phyloP scores from a whole-genome alignment of 768 basidiomycete species.

The Mycena latifolia region DNA sequence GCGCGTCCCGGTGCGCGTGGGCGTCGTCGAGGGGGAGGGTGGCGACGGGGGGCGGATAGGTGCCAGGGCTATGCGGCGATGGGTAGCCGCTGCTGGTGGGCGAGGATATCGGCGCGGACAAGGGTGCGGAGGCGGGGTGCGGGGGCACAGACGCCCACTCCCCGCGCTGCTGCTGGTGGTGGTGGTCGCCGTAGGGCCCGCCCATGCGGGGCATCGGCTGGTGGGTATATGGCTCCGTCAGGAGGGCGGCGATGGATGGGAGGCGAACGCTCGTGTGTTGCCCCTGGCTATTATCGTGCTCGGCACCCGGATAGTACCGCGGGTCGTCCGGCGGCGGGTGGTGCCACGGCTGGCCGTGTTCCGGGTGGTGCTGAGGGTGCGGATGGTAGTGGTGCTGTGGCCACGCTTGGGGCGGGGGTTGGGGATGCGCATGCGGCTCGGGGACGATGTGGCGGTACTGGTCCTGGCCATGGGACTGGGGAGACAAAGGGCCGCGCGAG shows the following conservation, averaged over 20 bases:
- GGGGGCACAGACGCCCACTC: too few species aligned
- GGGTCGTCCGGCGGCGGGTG: background rate
- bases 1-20: slow-evolving; percentile 23
- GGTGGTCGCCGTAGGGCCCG: background rate
- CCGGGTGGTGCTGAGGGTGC: background rate
- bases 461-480: too few species aligned
- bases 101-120: too few species aligned
- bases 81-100: slow-evolving; percentile 9
- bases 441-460: slow-evolving; percentile 22
- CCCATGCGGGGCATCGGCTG: slow-evolving; percentile 22
- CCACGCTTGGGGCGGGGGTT: slow-evolving; percentile 1
- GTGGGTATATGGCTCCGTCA: slow-evolving; percentile 32
- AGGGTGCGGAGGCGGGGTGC: too few species aligned
- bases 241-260: slow-evolving; percentile 27
- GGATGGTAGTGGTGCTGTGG: background rate
- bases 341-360: slow-evolving; percentile 11
- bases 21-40: slow-evolving; percentile 51
- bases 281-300: too few species aligned
- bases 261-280: slow-evolving; percentile 29
- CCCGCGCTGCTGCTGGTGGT: too few species aligned
- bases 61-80: slow-evolving; percentile 9
- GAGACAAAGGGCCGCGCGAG: slow-evolving; percentile 17
- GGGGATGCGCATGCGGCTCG: slow-evolving; percentile 17
- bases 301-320: too few species aligned
- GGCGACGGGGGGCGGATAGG: slow-evolving; percentile 40